Base-by-base conservation (phyloP, 805 yeast species). In the Candida stauntonica region DNA sequence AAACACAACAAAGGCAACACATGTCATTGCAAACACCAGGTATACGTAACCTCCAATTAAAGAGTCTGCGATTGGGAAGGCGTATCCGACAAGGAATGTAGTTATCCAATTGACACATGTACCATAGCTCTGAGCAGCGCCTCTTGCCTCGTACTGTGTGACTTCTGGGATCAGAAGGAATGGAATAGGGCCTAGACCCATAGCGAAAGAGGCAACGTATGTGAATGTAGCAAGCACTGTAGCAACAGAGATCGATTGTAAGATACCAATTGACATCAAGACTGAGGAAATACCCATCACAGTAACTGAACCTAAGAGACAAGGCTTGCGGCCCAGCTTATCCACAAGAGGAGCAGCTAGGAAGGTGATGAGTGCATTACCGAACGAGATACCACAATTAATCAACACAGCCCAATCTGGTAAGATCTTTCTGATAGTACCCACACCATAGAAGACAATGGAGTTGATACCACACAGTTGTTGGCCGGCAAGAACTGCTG, bases 121-220 rank as follows among this genome's bases (percentile, higher is more conserved):
- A 11, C 96, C 98, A 69, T 86, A 82, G 57, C 95, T 81, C 62
- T 93, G 99, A 0, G 98, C 97, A 31, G 79, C 68, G 3, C 89
- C 89, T 41, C 79, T 79, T 2, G 91, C 91, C 42, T 79, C 77
- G 2, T 73, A 64, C 44, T 88, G 94, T 0, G 95, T 82, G n/a
- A 91, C 79, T 57, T 93, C 98, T 6, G 95, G 77, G 9, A 91
- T 81, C 36, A 89, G 63, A 48, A 91, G 64, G 63, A 93, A 91
- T 29, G 99, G 99, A 38, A 93, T 88, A 6, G 99, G 99, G 0
- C 99, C 99, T 45, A 88, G 60, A 0, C 99, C 99, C 24, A 84
- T 65, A 0, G 97, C 98, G 66, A 91, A 93, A 19, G 87, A 75
- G 1, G 83, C 78, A 34, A 91, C 88, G 57, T 87, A 89, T 1